Percentiles rank a stretch among this genome's conserved stretches.
Conservation (phyloP, 306 rosid genomes). For the Quercus dentata region DNA sequence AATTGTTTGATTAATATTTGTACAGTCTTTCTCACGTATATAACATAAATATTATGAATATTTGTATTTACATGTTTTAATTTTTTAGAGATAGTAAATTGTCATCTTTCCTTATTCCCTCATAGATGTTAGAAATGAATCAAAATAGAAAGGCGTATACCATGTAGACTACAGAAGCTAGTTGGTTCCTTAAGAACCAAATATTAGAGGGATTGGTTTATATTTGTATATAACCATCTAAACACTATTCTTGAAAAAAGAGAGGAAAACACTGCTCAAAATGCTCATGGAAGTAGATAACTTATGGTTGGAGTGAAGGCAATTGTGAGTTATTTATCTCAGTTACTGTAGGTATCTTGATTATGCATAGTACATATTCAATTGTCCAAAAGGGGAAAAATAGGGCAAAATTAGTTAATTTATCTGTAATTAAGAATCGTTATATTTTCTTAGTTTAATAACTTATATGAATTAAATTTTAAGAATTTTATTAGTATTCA, state of each 20-base stretch:
- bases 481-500: background rate
- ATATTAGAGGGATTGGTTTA: background rate
- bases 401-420: background rate
- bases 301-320: background rate
- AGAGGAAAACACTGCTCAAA: background rate
- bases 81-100: background rate
- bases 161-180: background rate
- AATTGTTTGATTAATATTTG: background rate
- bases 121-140: background rate
- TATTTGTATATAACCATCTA: background rate
- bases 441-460: background rate
- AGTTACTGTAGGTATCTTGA: background rate
- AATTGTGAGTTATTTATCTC: background rate
- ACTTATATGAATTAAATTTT: background rate
- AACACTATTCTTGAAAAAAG: background rate
- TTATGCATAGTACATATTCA: background rate
- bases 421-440: background rate
- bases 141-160: background rate
- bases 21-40: background rate
- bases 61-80: background rate
- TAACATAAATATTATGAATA: no score
- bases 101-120: background rate
- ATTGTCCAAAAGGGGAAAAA: background rate
- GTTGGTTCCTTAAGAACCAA: background rate
- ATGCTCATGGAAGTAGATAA: background rate